Evolutionary conservation across 1,284 basidiomycete species (phyloP).

Genomic region (Sanghuangporus baumii): DNA sequence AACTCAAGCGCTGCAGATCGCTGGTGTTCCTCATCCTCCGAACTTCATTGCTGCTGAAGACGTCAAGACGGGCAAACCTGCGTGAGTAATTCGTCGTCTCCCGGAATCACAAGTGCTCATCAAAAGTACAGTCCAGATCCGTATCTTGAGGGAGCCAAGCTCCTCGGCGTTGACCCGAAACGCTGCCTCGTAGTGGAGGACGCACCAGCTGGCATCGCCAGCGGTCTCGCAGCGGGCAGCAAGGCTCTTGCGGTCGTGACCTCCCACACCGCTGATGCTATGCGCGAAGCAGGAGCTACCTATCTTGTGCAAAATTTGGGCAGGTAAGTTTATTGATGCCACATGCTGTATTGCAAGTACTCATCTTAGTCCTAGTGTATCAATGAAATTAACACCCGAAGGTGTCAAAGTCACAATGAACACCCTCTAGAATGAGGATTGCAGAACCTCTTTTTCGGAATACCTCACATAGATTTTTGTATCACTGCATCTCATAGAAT

Average conservation of each 20-base stretch:
- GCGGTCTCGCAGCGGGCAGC: constrained; percentile 73
- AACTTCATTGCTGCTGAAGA: constrained; percentile 77
- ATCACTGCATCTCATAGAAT: neutral
- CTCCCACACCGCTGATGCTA: constrained; percentile 61
- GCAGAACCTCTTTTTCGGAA: neutral
- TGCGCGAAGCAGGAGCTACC: constrained; percentile 50
- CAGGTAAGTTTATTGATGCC: constrained; percentile 34
- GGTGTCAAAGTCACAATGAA: constrained; percentile 38
- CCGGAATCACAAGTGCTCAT: constrained; percentile 12
- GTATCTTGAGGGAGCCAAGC: constrained; percentile 69
- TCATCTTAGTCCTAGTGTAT: constrained; percentile 31
- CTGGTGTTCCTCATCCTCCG: constrained; percentile 52
- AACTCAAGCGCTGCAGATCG: constrained; percentile 43
- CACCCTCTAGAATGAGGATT: constrained; percentile 8
- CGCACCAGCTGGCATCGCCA: constrained; percentile 73
- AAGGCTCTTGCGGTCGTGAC: constrained; percentile 78
- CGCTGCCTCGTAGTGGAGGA: constrained; percentile 83
- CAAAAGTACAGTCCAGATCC: constrained; percentile 67
- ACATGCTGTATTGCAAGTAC: neutral
- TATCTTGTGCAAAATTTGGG: constrained; percentile 62
- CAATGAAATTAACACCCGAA: constrained; percentile 35
- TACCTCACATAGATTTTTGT: neutral
- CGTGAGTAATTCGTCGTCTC: constrained; percentile 34
- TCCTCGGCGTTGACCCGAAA: constrained; percentile 51
- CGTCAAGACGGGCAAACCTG: constrained; percentile 75